Percentiles rank a stretch among this genome's conserved stretches.
phyloP scores from a whole-genome alignment of 805 yeast genomes.

The Lachancea waltii region DNA sequence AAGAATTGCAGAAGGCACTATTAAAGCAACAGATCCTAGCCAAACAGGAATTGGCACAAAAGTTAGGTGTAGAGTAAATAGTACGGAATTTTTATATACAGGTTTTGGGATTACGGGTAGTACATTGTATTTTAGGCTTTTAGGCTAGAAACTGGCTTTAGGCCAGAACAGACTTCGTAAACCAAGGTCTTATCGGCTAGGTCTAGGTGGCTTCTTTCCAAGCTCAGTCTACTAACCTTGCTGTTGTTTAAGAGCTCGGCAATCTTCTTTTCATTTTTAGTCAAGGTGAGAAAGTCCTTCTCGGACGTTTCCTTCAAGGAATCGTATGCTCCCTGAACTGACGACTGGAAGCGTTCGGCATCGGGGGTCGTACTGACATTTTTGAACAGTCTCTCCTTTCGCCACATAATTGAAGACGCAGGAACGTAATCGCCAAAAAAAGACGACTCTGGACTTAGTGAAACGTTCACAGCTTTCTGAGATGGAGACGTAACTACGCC shows the following conservation, averaged over 20 bases:
- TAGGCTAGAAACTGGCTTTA: conserved; percentile 24
- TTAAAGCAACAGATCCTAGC: conserved; percentile 11
- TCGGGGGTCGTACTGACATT: conserved; percentile 16
- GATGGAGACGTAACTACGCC: conserved; percentile 12
- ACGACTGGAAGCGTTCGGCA: conserved; percentile 11
- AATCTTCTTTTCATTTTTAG: conserved; percentile 16
- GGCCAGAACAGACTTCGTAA: conserved; percentile 29
- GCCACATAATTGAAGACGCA: conserved; percentile 40
- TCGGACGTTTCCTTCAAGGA: conserved; percentile 8
- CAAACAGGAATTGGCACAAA: not conserved
- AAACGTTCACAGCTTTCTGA: conserved; percentile 11
- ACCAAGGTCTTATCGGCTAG: conserved; percentile 16
- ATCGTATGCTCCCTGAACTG: conserved; percentile 22
- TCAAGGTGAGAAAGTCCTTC: conserved; percentile 14
- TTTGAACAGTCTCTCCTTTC: conserved; percentile 23
- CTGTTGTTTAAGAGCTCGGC: conserved; percentile 17
- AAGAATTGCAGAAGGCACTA: conserved; percentile 20
- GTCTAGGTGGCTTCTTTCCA: conserved; percentile 18
- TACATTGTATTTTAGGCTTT: conserved; percentile 8
- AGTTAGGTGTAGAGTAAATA: not conserved
- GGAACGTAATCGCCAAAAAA: conserved; percentile 67
- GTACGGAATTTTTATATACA: conserved; percentile 1
- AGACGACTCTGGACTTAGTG: conserved; percentile 39
- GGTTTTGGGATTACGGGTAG: not conserved
- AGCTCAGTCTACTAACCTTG: conserved; percentile 21